Percentiles rank a stretch among this genome's conserved stretches.
phyloP scores from a whole-genome alignment of 108 stramenopile species.

The Phaeodactylum tricornutum region DNA sequence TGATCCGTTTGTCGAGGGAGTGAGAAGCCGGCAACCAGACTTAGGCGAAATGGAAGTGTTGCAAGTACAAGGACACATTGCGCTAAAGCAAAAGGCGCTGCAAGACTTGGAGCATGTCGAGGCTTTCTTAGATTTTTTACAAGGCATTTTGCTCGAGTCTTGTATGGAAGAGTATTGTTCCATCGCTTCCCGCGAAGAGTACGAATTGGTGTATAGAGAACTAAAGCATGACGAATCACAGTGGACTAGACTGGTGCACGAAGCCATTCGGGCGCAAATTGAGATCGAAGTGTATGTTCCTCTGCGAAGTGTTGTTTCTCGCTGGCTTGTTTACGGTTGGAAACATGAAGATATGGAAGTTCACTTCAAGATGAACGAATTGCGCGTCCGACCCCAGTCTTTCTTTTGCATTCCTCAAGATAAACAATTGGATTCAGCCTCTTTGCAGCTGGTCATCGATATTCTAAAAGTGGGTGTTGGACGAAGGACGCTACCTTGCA shows the following conservation, averaged over 20 bases:
- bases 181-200: conserved; percentile 43
- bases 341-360: conserved; percentile 76
- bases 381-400: conserved; percentile 7
- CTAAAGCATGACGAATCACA: conserved; percentile 8
- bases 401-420: background rate
- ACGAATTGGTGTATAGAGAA: conserved; percentile 13
- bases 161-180: conserved; percentile 56
- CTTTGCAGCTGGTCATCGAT: no score
- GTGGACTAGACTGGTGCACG: conserved; percentile 51
- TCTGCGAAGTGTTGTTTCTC: conserved; percentile 63
- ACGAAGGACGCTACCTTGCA: conserved; percentile 67
- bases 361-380: conserved; percentile 44
- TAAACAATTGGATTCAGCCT: conserved; percentile 6
- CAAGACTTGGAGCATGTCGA: conserved; percentile 45
- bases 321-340: conserved; percentile 72
- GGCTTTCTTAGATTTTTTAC: conserved; percentile 64
- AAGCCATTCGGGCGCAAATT: conserved; percentile 73
- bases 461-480: conserved; percentile 71
- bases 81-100: conserved; percentile 26
- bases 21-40: conserved; percentile 25
- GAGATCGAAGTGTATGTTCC: conserved; percentile 84
- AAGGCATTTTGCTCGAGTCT: conserved; percentile 64
- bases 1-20: conserved; percentile 47
- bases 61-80: conserved; percentile 12
- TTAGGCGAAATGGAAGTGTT: conserved; percentile 34